A percentile compares a stretch with the other conserved stretches of the same genome.
phyloP scores from a whole-genome alignment of 108 stramenopile genomes.

The Fragilariopsis cylindrus region DNA sequence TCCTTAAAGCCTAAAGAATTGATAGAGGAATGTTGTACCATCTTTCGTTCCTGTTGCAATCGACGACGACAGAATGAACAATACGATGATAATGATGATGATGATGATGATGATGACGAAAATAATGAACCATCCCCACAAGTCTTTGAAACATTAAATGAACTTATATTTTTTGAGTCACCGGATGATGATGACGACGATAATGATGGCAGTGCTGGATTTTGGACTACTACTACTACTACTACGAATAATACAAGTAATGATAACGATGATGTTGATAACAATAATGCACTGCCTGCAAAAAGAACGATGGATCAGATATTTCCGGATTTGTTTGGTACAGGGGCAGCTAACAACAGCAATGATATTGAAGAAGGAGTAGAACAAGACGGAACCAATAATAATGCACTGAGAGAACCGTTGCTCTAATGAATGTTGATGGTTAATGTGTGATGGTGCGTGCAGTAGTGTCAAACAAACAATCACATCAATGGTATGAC shows the following conservation, averaged over 20 bases:
- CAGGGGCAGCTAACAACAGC: background rate
- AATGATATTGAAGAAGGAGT: background rate
- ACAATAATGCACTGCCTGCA: background rate
- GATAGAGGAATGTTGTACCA: slow-evolving; percentile 5
- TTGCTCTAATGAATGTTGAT: background rate
- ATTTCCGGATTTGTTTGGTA: slow-evolving; percentile 32
- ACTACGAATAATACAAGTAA: background rate
- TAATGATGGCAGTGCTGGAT: background rate
- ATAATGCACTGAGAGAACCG: slow-evolving; percentile 1
- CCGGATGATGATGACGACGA: slow-evolving; percentile 9
- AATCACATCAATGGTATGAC: too few species aligned
- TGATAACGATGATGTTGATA: slow-evolving; percentile 6
- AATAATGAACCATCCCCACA: background rate
- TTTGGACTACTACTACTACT: background rate
- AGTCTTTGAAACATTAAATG: slow-evolving; percentile 30
- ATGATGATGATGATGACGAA: slow-evolving; percentile 14
- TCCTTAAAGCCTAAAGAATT: slow-evolving; percentile 25
- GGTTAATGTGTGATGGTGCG: too few species aligned
- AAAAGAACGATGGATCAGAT: slow-evolving; percentile 22
- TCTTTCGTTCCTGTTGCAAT: slow-evolving; percentile 24
- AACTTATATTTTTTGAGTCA: slow-evolving; percentile 27
- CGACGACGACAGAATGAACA: background rate
- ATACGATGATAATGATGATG: background rate
- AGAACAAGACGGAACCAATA: background rate
- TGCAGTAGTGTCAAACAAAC: too few species aligned